Percentiles rank a stretch among this genome's conserved stretches.
phyloP scores from a whole-genome alignment of 2,329 filamentous ascomycete genomes.

The Fusarium austroafricanum region DNA sequence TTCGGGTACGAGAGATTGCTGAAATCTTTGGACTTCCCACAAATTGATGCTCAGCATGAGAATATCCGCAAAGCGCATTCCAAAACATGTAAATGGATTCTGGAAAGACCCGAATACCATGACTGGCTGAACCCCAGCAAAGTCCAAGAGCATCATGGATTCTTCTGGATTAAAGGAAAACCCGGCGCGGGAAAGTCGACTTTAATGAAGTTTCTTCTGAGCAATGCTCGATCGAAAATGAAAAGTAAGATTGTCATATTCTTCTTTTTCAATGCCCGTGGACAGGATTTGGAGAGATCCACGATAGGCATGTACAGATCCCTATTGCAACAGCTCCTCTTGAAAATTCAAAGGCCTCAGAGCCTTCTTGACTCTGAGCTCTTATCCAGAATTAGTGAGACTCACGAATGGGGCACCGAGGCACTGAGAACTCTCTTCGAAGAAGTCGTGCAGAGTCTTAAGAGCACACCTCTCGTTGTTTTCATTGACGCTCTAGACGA shows the following conservation, averaged over 20 bases:
- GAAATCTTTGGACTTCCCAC: constrained; percentile 25
- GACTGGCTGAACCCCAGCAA: constrained; percentile 15
- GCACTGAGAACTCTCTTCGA: background rate
- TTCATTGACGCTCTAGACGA: constrained; percentile 61
- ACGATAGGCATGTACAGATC: constrained; percentile 62
- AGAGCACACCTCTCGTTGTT: fast-evolving
- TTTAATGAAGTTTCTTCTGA: constrained; percentile 55
- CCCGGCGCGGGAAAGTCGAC: constrained; percentile 60
- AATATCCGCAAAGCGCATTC: constrained; percentile 22
- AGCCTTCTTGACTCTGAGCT: constrained; percentile 43
- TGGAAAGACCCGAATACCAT: background rate
- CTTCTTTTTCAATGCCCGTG: constrained; percentile 65
- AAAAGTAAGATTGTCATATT: constrained; percentile 47
- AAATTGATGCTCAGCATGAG: constrained; percentile 22
- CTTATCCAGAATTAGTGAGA: background rate
- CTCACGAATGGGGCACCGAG: background rate
- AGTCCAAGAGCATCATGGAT: constrained; percentile 41
- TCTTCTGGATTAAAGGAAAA: constrained; percentile 62
- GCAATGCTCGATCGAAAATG: background rate
- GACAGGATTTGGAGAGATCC: constrained; percentile 57
- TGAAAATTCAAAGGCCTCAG: constrained; percentile 49
- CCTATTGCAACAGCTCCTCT: constrained; percentile 59
- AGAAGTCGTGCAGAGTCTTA: background rate
- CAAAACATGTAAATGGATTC: constrained; percentile 34
- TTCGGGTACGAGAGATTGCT: background rate